A percentile compares a stretch with the other conserved stretches of the same genome.
phyloP scores from a whole-genome alignment of 768 basidiomycete genomes.

The Rhizopogon rudus region DNA sequence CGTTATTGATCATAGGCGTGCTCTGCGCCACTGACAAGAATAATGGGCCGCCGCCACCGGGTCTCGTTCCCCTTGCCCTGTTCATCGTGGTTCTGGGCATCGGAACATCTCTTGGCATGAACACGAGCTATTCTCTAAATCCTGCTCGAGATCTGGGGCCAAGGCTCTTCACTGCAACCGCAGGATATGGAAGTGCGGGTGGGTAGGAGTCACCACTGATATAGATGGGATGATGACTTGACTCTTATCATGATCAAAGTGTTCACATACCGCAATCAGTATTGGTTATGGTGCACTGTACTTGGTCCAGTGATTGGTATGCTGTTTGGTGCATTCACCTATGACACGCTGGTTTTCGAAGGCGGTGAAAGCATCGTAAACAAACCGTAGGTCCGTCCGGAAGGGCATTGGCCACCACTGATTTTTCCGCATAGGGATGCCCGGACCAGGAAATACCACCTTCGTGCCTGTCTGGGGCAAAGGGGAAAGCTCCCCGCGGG shows the following conservation, averaged over 20 bases:
- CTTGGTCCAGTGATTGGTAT: slow-evolving; percentile 58
- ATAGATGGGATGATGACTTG: not conserved
- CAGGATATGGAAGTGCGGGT: slow-evolving; percentile 53
- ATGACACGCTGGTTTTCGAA: slow-evolving; percentile 54
- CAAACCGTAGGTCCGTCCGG: slow-evolving; percentile 35
- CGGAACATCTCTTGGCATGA: slow-evolving; percentile 52
- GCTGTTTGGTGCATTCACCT: slow-evolving; percentile 47
- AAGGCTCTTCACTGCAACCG: slow-evolving; percentile 64
- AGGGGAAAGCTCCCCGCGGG: not conserved
- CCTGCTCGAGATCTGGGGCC: slow-evolving; percentile 74
- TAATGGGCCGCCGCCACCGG: slow-evolving; percentile 43
- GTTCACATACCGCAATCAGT: slow-evolving; percentile 42
- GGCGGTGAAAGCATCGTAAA: slow-evolving; percentile 53
- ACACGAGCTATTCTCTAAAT: slow-evolving; percentile 64
- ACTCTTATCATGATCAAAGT: slow-evolving; percentile 2
- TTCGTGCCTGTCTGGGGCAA: not conserved
- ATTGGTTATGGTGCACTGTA: slow-evolving; percentile 71
- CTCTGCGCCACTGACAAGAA: slow-evolving; percentile 49
- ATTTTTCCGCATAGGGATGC: slow-evolving; percentile 1
- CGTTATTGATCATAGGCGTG: slow-evolving; percentile 49
- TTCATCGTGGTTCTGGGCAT: slow-evolving; percentile 59
- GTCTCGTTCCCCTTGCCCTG: slow-evolving; percentile 49
- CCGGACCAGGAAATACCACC: not conserved
- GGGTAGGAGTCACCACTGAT: slow-evolving; percentile 19
- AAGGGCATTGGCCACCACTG: not conserved